Percentiles rank a stretch among this genome's conserved stretches.
Conservation (phyloP, 192 early-diverging fungal genomes). For the Cetraspora pellucida region DNA sequence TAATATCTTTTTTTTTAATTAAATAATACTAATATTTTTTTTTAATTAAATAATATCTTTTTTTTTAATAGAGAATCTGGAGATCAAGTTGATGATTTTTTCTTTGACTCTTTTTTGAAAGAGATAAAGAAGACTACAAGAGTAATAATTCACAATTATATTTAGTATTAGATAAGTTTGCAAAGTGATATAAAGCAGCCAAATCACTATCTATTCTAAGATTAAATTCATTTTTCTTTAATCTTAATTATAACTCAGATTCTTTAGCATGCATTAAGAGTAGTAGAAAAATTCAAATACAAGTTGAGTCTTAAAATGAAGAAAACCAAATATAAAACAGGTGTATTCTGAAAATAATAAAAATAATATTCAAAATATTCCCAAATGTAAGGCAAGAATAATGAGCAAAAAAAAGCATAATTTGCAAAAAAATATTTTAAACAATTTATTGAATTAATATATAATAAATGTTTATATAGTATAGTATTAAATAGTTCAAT, state of each 20-base stretch:
- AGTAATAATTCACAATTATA: not conserved
- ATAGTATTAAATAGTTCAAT: no score
- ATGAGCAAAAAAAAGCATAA: no score
- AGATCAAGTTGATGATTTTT: not conserved
- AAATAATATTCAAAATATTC: no score
- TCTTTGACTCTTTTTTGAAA: not conserved
- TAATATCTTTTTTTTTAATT: no score
- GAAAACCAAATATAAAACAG: not conserved
- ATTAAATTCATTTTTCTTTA: not conserved
- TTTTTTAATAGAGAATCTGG: no score
- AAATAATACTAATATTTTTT: no score
- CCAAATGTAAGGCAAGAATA: no score
- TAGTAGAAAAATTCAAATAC: not conserved
- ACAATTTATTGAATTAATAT: no score
- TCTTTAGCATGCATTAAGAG: not conserved
- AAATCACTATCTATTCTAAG: not conserved
- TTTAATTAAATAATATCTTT: no score
- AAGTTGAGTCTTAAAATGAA: not conserved
- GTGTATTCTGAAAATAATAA: no score
- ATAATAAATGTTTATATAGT: no score
- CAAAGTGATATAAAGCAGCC: not conserved
- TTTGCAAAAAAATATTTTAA: no score
- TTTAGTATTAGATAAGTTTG: not conserved
- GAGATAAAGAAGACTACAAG: not conserved
- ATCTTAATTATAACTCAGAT: not conserved